Conservation (phyloP, 2,329 filamentous ascomycete species). For the Fusarium transvaalense region DNA sequence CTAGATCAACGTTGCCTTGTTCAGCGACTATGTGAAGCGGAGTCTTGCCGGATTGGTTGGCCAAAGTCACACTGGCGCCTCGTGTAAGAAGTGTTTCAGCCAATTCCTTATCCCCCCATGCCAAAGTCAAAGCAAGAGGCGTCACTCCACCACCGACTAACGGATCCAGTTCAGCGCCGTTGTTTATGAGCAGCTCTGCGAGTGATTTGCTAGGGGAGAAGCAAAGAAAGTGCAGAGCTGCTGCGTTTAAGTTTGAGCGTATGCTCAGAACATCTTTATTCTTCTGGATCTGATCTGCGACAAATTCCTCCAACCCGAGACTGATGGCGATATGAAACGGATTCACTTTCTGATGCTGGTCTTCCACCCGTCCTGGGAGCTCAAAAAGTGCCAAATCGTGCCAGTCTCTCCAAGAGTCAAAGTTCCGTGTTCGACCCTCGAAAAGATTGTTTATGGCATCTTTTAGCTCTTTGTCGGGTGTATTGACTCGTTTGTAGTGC, state of each 20-base stretch:
- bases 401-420: background rate
- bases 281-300: background rate
- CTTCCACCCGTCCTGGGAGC: background rate
- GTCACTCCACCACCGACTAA: background rate
- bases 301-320: background rate
- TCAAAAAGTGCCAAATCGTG: background rate
- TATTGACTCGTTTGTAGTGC: background rate
- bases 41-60: rapidly evolving
- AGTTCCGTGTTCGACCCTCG: background rate
- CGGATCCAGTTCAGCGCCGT: rapidly evolving
- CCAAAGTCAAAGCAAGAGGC: background rate
- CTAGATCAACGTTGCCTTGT: rapidly evolving
- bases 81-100: background rate
- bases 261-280: rapidly evolving
- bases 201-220: rapidly evolving
- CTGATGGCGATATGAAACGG: background rate
- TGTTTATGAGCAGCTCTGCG: background rate
- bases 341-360: background rate
- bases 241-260: background rate
- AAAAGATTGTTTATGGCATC: background rate
- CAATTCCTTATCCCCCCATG: background rate
- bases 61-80: background rate
- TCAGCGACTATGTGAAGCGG: background rate
- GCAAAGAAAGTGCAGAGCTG: background rate
- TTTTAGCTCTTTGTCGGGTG: background rate